Conservation (phyloP, 352 stramenopile species). For the Phytophthora pini region DNA sequence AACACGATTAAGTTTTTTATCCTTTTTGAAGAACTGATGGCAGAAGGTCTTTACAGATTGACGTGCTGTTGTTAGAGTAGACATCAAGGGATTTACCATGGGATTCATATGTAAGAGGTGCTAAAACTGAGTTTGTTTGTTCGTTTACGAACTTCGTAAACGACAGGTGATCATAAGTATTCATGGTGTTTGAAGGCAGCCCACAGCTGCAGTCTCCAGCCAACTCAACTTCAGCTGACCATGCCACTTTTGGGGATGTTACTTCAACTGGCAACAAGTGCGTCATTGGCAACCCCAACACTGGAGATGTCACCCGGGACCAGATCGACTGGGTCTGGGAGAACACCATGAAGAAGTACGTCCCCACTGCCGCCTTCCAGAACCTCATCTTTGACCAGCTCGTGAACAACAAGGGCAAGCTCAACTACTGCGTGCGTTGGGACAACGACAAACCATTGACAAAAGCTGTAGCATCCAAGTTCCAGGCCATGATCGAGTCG, state of each 20-base stretch:
- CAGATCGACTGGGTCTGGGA: conserved; percentile 11
- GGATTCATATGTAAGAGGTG: no score
- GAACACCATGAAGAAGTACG: conserved; percentile 10
- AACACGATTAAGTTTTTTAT: no score
- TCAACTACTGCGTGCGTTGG: conserved; percentile 18
- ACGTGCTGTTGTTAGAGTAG: no score
- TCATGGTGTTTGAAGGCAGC: no score
- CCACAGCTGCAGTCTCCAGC: neutral
- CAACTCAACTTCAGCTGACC: neutral
- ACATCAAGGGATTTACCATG: no score
- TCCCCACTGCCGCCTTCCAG: neutral
- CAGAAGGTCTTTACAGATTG: no score
- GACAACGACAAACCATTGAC: conserved; percentile 12
- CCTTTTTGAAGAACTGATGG: no score
- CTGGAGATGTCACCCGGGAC: neutral
- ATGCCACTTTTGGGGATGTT: conserved; percentile 11
- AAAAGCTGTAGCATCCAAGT: conserved; percentile 10
- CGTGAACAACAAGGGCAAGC: conserved; percentile 7
- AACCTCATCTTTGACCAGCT: conserved; percentile 24
- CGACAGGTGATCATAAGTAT: no score
- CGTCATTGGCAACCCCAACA: conserved; percentile 5
- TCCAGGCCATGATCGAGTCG: conserved; percentile 2
- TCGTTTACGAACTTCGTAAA: no score
- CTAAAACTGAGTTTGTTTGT: no score
- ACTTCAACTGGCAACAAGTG: conserved; percentile 1